Evolutionary conservation across 75 land plant genomes (phyloP).

Genomic region (Cunninghamia lanceolata): DNA sequence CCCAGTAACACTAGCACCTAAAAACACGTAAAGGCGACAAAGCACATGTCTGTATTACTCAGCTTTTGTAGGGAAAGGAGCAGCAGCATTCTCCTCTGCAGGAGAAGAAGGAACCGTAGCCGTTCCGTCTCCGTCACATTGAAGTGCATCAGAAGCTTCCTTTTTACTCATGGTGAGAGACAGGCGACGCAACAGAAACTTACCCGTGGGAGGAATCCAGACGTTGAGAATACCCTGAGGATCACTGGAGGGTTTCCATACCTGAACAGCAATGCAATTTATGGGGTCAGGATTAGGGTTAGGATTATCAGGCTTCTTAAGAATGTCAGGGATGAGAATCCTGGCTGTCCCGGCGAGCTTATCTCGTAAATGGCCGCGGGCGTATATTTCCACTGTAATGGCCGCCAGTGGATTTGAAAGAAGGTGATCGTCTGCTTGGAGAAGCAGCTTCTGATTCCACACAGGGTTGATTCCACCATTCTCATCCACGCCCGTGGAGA

Average conservation of each 20-base stretch:
- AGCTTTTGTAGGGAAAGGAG: not conserved
- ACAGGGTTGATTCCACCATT: slow-evolving; percentile 29
- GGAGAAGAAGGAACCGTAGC: not conserved
- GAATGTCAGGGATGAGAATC: slow-evolving; percentile 25
- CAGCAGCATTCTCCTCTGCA: not conserved
- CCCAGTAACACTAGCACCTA: not conserved
- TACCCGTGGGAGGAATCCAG: slow-evolving; percentile 42
- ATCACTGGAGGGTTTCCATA: slow-evolving; percentile 32
- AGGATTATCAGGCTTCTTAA: slow-evolving; percentile 12
- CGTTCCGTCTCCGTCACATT: not conserved
- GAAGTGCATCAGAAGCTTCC: not conserved
- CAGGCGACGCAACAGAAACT: slow-evolving; percentile 19
- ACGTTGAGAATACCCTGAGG: slow-evolving; percentile 36
- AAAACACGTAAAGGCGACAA: not conserved
- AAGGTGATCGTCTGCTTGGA: slow-evolving; percentile 7
- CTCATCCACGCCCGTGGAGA: slow-evolving; percentile 23
- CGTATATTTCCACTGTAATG: slow-evolving; percentile 30
- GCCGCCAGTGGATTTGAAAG: slow-evolving; percentile 12
- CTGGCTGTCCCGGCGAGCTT: slow-evolving; percentile 24
- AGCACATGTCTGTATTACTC: not conserved
- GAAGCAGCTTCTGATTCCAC: slow-evolving; percentile 34
- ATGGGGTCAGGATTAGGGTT: slow-evolving; percentile 30
- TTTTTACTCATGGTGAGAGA: slow-evolving; percentile 15
- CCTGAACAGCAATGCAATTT: slow-evolving; percentile 32
- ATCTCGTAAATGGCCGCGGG: slow-evolving; percentile 16